Conservation (phyloP, 257 asterid species). For the Thymus quinquecostatus region DNA sequence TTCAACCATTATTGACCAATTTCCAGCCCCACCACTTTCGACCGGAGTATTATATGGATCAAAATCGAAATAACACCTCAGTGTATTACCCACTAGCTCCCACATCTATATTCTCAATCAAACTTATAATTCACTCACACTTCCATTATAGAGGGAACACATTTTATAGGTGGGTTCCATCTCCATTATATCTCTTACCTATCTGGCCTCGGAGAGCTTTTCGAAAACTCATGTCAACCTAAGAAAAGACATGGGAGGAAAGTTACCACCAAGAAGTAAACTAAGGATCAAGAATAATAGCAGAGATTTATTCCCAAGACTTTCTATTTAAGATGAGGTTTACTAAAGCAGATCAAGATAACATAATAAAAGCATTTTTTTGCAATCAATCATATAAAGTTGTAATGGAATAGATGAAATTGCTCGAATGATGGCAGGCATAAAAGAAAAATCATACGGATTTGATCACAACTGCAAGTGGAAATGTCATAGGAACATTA, state of each 20-base stretch:
- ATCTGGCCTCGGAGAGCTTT: conserved; percentile 37
- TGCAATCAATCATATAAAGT: conserved; percentile 18
- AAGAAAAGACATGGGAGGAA: conserved; percentile 27
- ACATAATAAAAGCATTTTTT: conserved; percentile 7
- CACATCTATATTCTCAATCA: conserved; percentile 46
- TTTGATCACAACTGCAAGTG: conserved; percentile 39
- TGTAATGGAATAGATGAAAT: conserved; percentile 16
- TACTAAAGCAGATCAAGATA: conserved; percentile 26
- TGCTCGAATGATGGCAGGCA: conserved; percentile 43
- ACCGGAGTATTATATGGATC: conserved; percentile 28
- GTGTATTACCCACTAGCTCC: conserved; percentile 53
- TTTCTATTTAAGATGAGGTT: conserved; percentile 20
- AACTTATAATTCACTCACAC: conserved; percentile 46
- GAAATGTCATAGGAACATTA: conserved; percentile 44
- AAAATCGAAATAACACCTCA: conserved; percentile 39
- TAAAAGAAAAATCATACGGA: conserved; percentile 28
- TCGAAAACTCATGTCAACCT: conserved; percentile 30
- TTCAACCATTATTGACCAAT: conserved; percentile 51
- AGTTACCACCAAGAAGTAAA: conserved; percentile 7
- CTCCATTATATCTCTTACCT: conserved; percentile 41
- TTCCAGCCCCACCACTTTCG: conserved; percentile 55
- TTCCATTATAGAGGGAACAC: conserved; percentile 42
- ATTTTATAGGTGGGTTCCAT: conserved; percentile 51
- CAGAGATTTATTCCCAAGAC: conserved; percentile 29
- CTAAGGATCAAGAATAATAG: conserved; percentile 28